Evolutionary conservation across 2,329 filamentous ascomycete genomes (phyloP), one percentile per base, ranked within the genome.

Genomic region (Alternaria sp.): DNA sequence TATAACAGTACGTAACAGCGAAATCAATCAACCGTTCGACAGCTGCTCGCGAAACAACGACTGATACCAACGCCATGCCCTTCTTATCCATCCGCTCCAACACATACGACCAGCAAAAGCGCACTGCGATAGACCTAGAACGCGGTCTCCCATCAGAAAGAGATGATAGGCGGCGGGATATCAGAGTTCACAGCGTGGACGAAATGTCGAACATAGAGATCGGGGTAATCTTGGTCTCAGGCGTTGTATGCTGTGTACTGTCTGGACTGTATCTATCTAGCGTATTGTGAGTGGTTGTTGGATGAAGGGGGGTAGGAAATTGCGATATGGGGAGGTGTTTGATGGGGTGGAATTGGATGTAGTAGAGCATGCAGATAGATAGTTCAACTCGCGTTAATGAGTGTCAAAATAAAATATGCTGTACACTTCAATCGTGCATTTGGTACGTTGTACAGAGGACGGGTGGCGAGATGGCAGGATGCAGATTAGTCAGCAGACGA

Each of bases 241-340:
- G 45, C 8, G 45, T 10, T 15, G 45, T 14, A 47, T 37, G 33
- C 8, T 25, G 8, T 26, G 45, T 14, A 14, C n/a, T 18, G 6
- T 15, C 33, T 37, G 14, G 7, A 37, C 14, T 37, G 7, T 37
- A 37, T 37, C 14, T 15, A 4, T 8, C 33, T n/a, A 8, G 33
- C 15, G 33, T 37, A n/a, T 37, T 37, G 33, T 37, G 33, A 37
- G 15, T 37, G 14, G 6, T 37, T n/a, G 1, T n/a, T 37, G 33
- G 1, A 33, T 30, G 2, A 33, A 4, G 6, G 12, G 11, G 6
- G 12, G 2, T 6, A 2, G 1, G 12, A 37, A 2, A 37, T 8
- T 0, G 33, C 33, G 33, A 37, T 1, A 1, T 37, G 33, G 7
- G 33, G 33, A 37, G 1, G 15, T 37, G 33, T 37, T 2, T 37